Evolutionary conservation across 139 green algal species (phyloP).

Genomic region (Chlamydomonas schloesseri): DNA sequence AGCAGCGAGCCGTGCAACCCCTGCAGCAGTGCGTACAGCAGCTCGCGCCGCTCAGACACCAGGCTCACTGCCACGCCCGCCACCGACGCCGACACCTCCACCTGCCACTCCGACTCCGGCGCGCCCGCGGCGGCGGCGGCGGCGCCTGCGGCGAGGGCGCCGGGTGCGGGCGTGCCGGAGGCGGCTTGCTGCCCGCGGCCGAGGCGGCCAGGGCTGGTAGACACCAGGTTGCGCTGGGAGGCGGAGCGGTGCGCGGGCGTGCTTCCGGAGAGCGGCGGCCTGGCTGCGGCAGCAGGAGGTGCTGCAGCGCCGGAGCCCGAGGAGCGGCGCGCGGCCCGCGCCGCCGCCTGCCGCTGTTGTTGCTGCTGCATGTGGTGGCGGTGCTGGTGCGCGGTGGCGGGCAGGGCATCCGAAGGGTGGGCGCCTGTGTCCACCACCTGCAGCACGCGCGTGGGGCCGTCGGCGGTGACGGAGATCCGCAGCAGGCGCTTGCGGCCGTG

Average conservation of each 20-base stretch:
- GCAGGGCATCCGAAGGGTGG: slow-evolving; percentile 23
- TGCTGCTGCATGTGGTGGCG: background rate
- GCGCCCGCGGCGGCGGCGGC: background rate
- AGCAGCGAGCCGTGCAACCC: slow-evolving; percentile 23
- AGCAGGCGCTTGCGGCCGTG: slow-evolving; percentile 49
- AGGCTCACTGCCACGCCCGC: slow-evolving; percentile 72
- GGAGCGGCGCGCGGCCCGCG: background rate
- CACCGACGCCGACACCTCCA: slow-evolving; percentile 28
- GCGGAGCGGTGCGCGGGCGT: no score
- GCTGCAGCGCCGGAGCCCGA: no score
- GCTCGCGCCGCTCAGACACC: slow-evolving; percentile 68
- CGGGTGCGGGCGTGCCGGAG: background rate
- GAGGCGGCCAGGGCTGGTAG: no score
- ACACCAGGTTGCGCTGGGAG: background rate
- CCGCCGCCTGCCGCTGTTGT: no score
- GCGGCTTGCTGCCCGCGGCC: no score
- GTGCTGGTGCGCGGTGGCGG: no score
- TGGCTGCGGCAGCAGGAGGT: no score
- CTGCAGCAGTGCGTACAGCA: slow-evolving; percentile 68
- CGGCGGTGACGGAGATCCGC: slow-evolving; percentile 65
- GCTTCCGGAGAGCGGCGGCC: no score
- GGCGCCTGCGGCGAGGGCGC: no score
- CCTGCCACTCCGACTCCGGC: background rate
- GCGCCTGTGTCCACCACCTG: slow-evolving; percentile 63
- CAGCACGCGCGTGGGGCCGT: slow-evolving; percentile 83